Percentiles rank a stretch among this genome's conserved stretches.
These are phyloP conservation scores for Cymbopogon citratus DNA, from an alignment of 176 grass and related monocot genomes.

Conservation along the genomic window DNA sequence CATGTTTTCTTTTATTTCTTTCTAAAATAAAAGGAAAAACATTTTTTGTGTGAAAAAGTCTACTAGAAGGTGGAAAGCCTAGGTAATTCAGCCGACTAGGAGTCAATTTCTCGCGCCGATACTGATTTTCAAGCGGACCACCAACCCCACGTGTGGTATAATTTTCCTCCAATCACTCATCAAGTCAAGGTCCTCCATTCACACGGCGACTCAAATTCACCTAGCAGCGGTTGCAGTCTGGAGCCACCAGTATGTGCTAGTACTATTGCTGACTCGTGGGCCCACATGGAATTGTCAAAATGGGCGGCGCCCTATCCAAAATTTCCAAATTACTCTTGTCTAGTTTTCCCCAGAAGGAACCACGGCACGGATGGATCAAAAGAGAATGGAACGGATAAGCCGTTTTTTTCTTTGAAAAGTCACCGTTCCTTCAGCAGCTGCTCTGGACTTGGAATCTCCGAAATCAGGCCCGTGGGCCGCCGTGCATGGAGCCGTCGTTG, in stretches of 20 bases:
- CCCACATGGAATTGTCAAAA: not conserved
- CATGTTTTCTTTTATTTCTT: no score
- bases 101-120: not conserved
- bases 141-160: conserved; percentile 13
- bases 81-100: not conserved
- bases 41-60: not conserved
- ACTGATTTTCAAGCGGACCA: not conserved
- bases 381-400: conserved; percentile 1
- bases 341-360: not conserved
- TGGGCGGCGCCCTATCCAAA: conserved; percentile 2
- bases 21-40: no score
- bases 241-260: not conserved
- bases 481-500: not conserved
- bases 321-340: not conserved
- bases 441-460: not conserved
- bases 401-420: conserved; percentile 13
- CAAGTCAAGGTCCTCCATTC: conserved; percentile 46
- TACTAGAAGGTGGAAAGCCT: not conserved
- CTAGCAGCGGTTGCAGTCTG: not conserved
- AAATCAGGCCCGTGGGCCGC: not conserved
- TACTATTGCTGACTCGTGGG: not conserved
- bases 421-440: not conserved
- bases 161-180: not conserved
- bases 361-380: not conserved
- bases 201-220: not conserved